These are phyloP conservation scores for Ophiostoma sp. DNA, from an alignment of 2,329 filamentous ascomycete species.

Conservation along the genomic window DNA sequence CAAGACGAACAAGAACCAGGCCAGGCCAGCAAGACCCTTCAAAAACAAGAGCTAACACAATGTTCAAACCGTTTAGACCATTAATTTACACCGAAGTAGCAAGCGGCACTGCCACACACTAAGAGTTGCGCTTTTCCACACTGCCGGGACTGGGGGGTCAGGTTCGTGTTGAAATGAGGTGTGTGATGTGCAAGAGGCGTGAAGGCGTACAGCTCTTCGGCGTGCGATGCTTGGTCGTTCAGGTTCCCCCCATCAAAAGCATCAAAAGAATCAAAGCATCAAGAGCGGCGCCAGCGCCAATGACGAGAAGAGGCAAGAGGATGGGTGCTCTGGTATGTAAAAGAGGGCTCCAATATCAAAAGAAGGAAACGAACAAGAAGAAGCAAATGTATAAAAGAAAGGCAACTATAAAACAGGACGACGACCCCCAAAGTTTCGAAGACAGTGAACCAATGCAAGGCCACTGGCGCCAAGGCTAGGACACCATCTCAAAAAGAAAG, in stretches of 20 bases:
- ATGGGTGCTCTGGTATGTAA: background rate
- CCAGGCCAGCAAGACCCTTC: background rate
- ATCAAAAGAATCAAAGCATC: background rate
- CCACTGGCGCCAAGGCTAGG: background rate
- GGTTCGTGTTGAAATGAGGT: background rate
- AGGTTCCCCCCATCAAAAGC: background rate
- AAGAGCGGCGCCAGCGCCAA: background rate
- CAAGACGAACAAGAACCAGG: background rate
- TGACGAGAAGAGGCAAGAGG: background rate
- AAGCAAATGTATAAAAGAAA: background rate
- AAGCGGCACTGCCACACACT: conserved; percentile 16
- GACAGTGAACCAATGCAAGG: background rate
- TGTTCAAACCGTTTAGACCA: background rate
- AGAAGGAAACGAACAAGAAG: background rate
- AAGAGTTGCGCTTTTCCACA: background rate
- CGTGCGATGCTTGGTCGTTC: background rate
- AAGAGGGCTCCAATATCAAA: background rate
- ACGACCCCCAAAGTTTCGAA: background rate
- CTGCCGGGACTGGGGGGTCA: background rate
- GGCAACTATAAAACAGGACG: background rate
- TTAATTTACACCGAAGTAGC: background rate
- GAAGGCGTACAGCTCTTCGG: background rate
- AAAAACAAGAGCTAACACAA: background rate
- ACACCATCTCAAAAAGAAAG: background rate
- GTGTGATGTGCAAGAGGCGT: background rate